phyloP scores from a whole-genome alignment of 306 rosid genomes.

The Lotus japonicus region DNA sequence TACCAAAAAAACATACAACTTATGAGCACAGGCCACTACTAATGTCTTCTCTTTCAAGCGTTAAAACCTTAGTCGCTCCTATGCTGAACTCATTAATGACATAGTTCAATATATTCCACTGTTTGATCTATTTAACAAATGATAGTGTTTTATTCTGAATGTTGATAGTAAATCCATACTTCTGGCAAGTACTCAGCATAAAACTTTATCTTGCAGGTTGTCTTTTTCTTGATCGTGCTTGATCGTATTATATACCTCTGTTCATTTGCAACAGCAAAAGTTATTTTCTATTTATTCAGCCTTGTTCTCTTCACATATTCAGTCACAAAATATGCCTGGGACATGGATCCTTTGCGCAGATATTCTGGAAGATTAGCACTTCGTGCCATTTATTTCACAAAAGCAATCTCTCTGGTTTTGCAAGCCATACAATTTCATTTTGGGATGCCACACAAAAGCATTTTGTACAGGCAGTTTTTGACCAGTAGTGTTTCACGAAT shows the following conservation, averaged over 20 bases:
- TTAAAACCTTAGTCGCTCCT: background rate
- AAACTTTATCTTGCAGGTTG: slow-evolving; percentile 46
- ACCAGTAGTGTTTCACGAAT: slow-evolving; percentile 76
- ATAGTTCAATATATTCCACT: slow-evolving; percentile 2
- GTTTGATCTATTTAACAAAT: slow-evolving; percentile 1
- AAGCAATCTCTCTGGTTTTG: slow-evolving; percentile 73
- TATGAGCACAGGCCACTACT: background rate
- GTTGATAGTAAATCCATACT: background rate
- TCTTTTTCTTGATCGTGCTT: slow-evolving; percentile 89
- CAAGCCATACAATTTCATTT: slow-evolving; percentile 79
- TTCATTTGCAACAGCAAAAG: slow-evolving; percentile 75
- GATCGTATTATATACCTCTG: slow-evolving; percentile 93
- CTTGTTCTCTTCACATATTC: slow-evolving; percentile 79
- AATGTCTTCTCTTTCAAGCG: background rate
- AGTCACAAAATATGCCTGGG: slow-evolving; percentile 86
- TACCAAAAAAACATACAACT: background rate
- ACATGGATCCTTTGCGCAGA: slow-evolving; percentile 60
- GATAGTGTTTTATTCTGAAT: background rate
- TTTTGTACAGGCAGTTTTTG: slow-evolving; percentile 82
- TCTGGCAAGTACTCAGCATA: slow-evolving; percentile 15
- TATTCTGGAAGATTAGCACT: slow-evolving; percentile 66
- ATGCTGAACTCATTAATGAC: background rate
- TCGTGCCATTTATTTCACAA: slow-evolving; percentile 82
- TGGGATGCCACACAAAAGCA: slow-evolving; percentile 85
- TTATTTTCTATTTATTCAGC: slow-evolving; percentile 76